Evolutionary conservation across 2,329 filamentous ascomycete genomes (phyloP), one percentile per base, ranked within the genome.

Genomic region (Neonectria punicea): DNA sequence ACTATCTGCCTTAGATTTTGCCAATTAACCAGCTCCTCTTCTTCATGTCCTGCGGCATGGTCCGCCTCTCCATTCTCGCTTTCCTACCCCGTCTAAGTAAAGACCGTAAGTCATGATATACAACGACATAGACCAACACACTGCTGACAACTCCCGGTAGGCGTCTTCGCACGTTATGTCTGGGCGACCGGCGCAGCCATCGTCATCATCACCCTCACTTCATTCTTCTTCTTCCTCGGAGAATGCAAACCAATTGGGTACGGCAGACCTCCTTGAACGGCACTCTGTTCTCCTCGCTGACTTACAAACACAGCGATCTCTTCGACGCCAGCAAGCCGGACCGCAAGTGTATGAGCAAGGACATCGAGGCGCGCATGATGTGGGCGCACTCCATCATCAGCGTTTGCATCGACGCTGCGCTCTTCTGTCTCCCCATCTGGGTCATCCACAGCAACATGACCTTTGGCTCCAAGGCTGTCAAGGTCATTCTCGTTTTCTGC

Each of bases 371-470:
- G 8, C 60, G 65, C n/a, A 77, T 81, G 72, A 77, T 81, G 75
- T 71, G 74, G 47, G 70, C 73, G 1, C 77, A 80, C 54, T 73
- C 73, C n/a, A 61, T 71, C 36, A 57, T 75, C n/a, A 74, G 76
- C 39, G 70, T 80, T 34, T 68, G 74, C 43, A 66, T 80, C 11
- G 80, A 81, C 58, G 58, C 77, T 7, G 68, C 73, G 20, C 74
- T 81, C 5, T 69, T 81, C 18, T 60, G 71, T 1, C 67, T 81
- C 13, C 79, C 79, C 4, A 74, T 79, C 39, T 80, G 75, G 76
- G 73, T 80, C 11, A 77, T 82, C 43, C 70, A 74, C 36, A 71
- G 51, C 34, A 80, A 78, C 63, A 79, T 81, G 76, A 77, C 78
- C 46, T 77, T 73, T 53, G 77, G 76, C 0, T 63, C 66, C 20